Evolutionary conservation across 306 rosid species (phyloP).

Genomic region (Vigna radiata): DNA sequence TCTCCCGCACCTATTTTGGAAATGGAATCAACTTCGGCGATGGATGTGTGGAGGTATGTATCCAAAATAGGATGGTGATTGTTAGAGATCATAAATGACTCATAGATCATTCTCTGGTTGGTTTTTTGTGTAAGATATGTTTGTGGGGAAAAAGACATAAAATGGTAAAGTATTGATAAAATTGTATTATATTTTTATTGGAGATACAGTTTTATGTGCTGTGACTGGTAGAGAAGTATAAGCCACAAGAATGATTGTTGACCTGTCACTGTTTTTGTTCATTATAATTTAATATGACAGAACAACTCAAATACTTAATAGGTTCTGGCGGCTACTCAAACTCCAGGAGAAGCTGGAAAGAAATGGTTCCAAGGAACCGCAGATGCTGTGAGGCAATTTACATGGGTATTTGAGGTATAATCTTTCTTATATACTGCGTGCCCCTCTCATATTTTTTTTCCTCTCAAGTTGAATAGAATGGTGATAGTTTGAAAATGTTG

Average conservation of each 20-base stretch:
- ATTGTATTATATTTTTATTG: neutral
- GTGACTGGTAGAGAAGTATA: constrained; percentile 40
- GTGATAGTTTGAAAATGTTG: constrained; percentile 40
- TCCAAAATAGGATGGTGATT: constrained; percentile 4
- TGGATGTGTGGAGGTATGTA: constrained; percentile 91
- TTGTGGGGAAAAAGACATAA: neutral
- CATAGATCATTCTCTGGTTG: constrained; percentile 23
- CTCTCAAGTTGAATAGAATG: constrained; percentile 16
- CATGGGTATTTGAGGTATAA: constrained; percentile 94
- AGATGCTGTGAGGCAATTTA: constrained; percentile 96
- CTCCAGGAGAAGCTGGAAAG: constrained; percentile 91
- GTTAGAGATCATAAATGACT: neutral
- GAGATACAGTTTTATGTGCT: constrained; percentile 13
- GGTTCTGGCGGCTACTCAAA: constrained; percentile 98
- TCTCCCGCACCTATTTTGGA: constrained; percentile 86
- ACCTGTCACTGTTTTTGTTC: neutral
- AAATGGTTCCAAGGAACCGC: constrained; percentile 99
- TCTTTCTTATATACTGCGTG: constrained; percentile 30
- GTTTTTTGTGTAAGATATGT: neutral
- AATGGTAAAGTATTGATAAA: constrained; percentile 17
- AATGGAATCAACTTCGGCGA: constrained; percentile 90
- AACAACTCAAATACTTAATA: constrained; percentile 47
- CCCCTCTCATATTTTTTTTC: neutral
- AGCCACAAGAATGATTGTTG: constrained; percentile 1
- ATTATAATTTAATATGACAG: constrained; percentile 16